Base-by-base conservation (phyloP, 2,329 filamentous ascomycete genomes). In the Trichoderma guizhouense region DNA sequence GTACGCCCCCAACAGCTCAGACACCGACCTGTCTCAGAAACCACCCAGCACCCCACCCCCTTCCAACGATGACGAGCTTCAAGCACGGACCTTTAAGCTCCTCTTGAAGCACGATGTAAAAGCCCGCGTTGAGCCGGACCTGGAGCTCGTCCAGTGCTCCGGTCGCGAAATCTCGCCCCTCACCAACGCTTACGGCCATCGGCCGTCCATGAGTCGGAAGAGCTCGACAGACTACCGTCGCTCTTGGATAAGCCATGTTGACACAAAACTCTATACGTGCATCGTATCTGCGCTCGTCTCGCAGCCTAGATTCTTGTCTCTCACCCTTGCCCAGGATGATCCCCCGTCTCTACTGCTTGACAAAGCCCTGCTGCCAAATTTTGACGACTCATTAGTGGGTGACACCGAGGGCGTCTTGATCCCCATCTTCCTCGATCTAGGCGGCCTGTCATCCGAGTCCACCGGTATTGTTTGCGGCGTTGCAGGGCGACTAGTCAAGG, bases 401-500 rank as follows among this genome's bases (percentile, higher is more conserved):
- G 86, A 91, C 73, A 93, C 89, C 61, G 90, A 90, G 68, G 90
- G 90, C 75, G 89, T 89, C 72, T 86, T 95, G 39, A 89, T 97
- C 2, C 94, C 96, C 1, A 96, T 99, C 76, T 95, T 94, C 72
- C 87, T 99, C 4, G 94, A 98, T 77, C 86, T 99, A 30, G 90
- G 89, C 24, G 90, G 89, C 55, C 84, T 98, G 53, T 93, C 95
- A 0, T 87, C 95, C 55, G 94, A 97, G 80, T 94, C 94, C 8
- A 97, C 95, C 0, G 95, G 95, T 26, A 98, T 99, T 72, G 94
- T 99, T 4, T 98, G 95, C 76, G 95, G 96, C 32, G 93, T 99
- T 2, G 95, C 95, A 0, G 93, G 94, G 30, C 88, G 90, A 69
- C 85, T 98, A 32, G 92, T 94, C 1, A 89, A 92, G 64, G 92